A percentile compares a stretch with the other conserved stretches of the same genome.
Conservation (phyloP, 768 basidiomycete genomes). For the Tephrocybe sp. region DNA sequence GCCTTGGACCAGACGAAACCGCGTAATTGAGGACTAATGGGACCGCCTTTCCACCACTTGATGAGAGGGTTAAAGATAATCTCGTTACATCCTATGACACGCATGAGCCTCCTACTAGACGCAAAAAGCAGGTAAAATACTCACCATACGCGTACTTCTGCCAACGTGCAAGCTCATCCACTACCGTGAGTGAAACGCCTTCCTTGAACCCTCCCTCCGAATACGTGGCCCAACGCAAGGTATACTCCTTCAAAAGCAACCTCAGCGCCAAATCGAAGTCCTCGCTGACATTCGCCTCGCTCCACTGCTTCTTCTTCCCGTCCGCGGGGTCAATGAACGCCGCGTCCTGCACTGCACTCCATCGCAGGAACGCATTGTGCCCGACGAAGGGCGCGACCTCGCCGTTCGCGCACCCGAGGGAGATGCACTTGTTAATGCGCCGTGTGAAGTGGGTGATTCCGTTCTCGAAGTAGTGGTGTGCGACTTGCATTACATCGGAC, state of each 20-base stretch:
- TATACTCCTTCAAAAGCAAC: constrained; percentile 68
- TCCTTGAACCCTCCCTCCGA: constrained; percentile 86
- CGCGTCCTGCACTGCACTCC: constrained; percentile 86
- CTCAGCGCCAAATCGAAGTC: constrained; percentile 80
- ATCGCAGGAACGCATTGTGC: constrained; percentile 85
- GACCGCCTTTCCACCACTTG: constrained; percentile 74
- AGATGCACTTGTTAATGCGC: constrained; percentile 83
- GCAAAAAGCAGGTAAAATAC: constrained; percentile 11
- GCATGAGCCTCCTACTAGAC: constrained; percentile 2
- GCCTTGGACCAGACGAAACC: constrained; percentile 75
- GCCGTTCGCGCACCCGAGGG: constrained; percentile 76
- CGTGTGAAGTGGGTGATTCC: constrained; percentile 88
- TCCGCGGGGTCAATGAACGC: constrained; percentile 68
- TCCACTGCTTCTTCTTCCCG: constrained; percentile 68
- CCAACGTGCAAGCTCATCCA: constrained; percentile 90
- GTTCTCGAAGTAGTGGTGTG: constrained; percentile 87
- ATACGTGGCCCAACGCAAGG: constrained; percentile 83
- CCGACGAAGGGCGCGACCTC: constrained; percentile 85
- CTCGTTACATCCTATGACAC: constrained; percentile 55
- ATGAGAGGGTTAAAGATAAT: constrained; percentile 85
- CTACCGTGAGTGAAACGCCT: constrained; percentile 82
- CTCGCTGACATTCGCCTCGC: constrained; percentile 76
- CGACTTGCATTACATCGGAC: constrained; percentile 89
- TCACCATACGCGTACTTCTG: constrained; percentile 69
- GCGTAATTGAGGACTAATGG: constrained; percentile 74